Evolutionary conservation across 805 yeast species (phyloP).

Genomic region (Cyberlindnera americana): DNA sequence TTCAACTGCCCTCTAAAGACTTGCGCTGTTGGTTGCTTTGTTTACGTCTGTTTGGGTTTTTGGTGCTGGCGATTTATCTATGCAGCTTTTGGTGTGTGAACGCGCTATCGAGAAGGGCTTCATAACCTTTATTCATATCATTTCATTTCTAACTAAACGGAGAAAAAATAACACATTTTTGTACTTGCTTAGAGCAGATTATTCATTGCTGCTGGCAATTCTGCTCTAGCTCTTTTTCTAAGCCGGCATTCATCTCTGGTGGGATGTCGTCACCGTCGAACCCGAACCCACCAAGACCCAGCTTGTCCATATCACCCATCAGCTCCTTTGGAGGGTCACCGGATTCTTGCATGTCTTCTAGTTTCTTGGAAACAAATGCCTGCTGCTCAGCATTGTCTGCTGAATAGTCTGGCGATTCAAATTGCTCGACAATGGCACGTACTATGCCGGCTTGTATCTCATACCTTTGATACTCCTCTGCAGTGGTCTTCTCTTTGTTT

Average conservation of each 20-base stretch:
- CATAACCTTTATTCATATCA: too few species aligned
- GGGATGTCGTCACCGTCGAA: slow-evolving; percentile 53
- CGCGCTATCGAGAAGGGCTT: too few species aligned
- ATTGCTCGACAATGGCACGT: slow-evolving; percentile 55
- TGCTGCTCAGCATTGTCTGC: slow-evolving; percentile 43
- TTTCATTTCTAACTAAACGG: too few species aligned
- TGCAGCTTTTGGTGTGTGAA: too few species aligned
- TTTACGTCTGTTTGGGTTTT: too few species aligned
- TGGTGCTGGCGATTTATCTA: too few species aligned
- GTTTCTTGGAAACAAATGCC: slow-evolving; percentile 49
- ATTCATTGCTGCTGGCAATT: slow-evolving; percentile 40
- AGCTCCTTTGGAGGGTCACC: slow-evolving; percentile 82
- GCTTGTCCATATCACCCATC: slow-evolving; percentile 50
- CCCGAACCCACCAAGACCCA: slow-evolving; percentile 37
- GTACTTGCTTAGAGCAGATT: too few species aligned
- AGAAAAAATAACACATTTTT: too few species aligned
- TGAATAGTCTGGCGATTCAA: slow-evolving; percentile 60
- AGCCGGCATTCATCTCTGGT: slow-evolving; percentile 7
- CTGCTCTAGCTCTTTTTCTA: slow-evolving; percentile 44
- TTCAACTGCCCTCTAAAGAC: too few species aligned
- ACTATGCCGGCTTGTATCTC: slow-evolving; percentile 61
- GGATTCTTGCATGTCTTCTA: slow-evolving; percentile 67
- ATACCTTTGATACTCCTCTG: slow-evolving; percentile 50
- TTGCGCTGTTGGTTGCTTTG: too few species aligned
- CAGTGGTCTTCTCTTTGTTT: slow-evolving; percentile 37